Conservation (phyloP, 164 flowering plant species). For the Taxillus chinensis region DNA sequence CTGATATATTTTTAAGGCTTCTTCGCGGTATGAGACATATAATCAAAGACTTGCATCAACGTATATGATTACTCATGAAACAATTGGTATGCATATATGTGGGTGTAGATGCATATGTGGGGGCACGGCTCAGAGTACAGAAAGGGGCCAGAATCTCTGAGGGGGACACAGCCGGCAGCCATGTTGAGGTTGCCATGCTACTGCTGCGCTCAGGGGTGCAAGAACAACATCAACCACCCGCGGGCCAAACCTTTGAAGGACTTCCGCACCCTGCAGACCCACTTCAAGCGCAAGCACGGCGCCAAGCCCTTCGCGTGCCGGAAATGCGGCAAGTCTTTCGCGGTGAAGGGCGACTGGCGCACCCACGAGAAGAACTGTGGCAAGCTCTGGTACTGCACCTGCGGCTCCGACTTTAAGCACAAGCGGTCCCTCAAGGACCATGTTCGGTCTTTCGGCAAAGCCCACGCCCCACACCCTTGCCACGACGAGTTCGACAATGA, state of each 20-base stretch:
- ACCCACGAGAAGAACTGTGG: conserved; percentile 85
- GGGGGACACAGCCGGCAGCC: conserved; percentile 65
- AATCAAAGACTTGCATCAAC: no score
- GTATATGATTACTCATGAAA: no score
- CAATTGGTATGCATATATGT: no score
- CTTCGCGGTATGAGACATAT: no score
- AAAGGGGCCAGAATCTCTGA: conserved; percentile 70
- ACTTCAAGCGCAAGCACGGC: conserved; percentile 78
- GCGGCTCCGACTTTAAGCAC: conserved; percentile 81
- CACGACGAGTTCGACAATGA: conserved; percentile 32
- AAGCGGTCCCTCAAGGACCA: conserved; percentile 78
- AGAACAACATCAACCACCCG: conserved; percentile 82
- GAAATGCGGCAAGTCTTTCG: conserved; percentile 58
- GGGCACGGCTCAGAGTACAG: conserved; percentile 77
- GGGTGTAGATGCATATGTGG: conserved; percentile 80
- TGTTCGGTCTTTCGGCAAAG: conserved; percentile 61
- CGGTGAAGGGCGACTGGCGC: conserved; percentile 76
- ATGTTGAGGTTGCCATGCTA: conserved; percentile 79
- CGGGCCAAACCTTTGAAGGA: conserved; percentile 66
- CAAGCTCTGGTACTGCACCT: conserved; percentile 66
- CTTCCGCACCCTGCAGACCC: conserved; percentile 76
- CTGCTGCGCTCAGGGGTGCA: conserved; percentile 70
- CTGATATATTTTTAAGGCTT: no score
- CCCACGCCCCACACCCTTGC: conserved; percentile 52
- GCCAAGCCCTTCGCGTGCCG: conserved; percentile 57